Base-by-base conservation (phyloP, 345 rosid species). In the Melastoma malabathricum region DNA sequence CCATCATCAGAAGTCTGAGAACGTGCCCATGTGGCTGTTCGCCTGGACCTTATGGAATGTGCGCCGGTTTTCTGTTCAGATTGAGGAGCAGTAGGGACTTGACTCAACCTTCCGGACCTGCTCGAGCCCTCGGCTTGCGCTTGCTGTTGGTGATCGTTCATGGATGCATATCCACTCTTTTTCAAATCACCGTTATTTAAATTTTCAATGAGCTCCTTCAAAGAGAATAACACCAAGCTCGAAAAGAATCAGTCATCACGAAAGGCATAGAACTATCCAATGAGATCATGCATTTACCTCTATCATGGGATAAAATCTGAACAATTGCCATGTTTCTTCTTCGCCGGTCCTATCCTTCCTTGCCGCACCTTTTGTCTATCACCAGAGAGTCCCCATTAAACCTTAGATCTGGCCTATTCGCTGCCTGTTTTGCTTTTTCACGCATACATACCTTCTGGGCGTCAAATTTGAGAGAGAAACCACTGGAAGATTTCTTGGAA, bases 271-370 rank as follows among this genome's bases (percentile, higher is more conserved):
- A 43, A 19, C 19, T n/a, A 44, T 20, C 48, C 22, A 58, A 5
- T 27, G 13, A 16, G 15, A 46, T 47, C 23, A 41, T 27, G 27
- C 16, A 22, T 59, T 34, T 76, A 83, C 98, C 98, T 90, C 96
- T 56, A 86, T 9, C 72, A 90, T 53, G 43, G 98, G 98, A 70
- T 77, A 90, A 71, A 90, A 90, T 52, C 94, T 82, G 59, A 78
- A 90, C 5, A 86, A 75, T 60, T 73, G 82, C 98, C 98, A 90
- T 22, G 86, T 75, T 77, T 83, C 86, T 74, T 89, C 97, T 56
- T 90, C 96, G 15, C 76, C 89, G 29, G 77, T 69, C 61, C 95
- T 72, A 60, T 90, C 98, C 61, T 82, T 81, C 59, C 98, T 81
- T 46, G 75, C 70, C 44, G 95, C 96, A 39, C 73, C 78, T 71